Evolutionary conservation across 352 stramenopile genomes (phyloP).

Genomic region (Pythium angustatum): DNA sequence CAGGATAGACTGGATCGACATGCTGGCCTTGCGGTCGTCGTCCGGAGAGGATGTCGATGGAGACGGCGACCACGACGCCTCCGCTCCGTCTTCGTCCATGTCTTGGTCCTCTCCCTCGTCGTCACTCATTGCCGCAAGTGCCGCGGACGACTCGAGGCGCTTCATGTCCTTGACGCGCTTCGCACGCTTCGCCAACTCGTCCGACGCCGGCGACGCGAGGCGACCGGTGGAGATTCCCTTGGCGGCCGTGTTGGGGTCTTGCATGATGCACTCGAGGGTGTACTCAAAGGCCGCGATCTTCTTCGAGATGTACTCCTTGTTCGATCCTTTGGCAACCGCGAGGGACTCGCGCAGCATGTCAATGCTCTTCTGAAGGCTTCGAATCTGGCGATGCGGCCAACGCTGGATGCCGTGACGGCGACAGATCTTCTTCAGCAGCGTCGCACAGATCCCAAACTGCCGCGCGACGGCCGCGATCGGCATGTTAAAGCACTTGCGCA

Average conservation of each 20-base stretch:
- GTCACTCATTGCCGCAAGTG: constrained; percentile 44
- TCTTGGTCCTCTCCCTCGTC: constrained; percentile 43
- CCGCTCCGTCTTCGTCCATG: constrained; percentile 22
- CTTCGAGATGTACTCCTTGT: constrained; percentile 80
- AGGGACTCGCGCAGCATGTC: constrained; percentile 79
- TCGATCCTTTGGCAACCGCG: constrained; percentile 65
- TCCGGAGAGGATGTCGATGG: constrained; percentile 2
- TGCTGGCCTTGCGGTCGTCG: constrained; percentile 49
- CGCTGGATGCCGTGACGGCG: constrained; percentile 79
- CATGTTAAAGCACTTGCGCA: constrained; percentile 84
- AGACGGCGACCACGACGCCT: constrained; percentile 27
- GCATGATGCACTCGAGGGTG: constrained; percentile 81
- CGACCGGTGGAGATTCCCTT: constrained; percentile 69
- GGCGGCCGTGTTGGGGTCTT: constrained; percentile 74
- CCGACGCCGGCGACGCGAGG: constrained; percentile 54
- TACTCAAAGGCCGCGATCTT: constrained; percentile 83
- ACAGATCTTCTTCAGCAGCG: constrained; percentile 85
- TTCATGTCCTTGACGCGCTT: constrained; percentile 48
- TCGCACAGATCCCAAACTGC: constrained; percentile 87
- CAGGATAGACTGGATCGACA: constrained; percentile 77
- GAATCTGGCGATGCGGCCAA: constrained; percentile 84
- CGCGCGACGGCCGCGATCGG: constrained; percentile 76
- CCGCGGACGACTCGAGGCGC: constrained; percentile 34
- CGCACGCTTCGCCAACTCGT: constrained; percentile 63
- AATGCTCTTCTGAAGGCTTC: constrained; percentile 81